These are phyloP conservation scores for Lachnellula subtilissima DNA, from an alignment of 2,329 filamentous ascomycete genomes.

Conservation along the genomic window DNA sequence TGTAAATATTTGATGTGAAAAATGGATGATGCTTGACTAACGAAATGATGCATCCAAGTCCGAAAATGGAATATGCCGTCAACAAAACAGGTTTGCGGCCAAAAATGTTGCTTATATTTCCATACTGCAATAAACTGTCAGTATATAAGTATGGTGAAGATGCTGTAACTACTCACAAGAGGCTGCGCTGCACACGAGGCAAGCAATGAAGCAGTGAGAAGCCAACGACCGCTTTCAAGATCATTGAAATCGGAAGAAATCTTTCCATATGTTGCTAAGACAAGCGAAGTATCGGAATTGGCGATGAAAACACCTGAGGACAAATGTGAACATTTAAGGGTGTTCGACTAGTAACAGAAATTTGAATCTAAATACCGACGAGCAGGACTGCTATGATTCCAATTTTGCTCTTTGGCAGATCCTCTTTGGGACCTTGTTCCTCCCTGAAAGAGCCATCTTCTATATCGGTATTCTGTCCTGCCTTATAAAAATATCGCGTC, in stretches of 20 bases:
- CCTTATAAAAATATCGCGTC: not conserved
- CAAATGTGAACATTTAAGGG: not conserved
- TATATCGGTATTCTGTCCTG: conserved; percentile 42
- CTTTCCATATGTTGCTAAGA: conserved; percentile 60
- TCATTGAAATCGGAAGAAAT: conserved; percentile 58
- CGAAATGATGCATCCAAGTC: conserved; percentile 37
- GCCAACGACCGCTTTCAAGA: conserved; percentile 53
- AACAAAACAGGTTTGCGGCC: conserved; percentile 49
- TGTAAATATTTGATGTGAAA: not conserved
- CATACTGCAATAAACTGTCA: conserved; percentile 20
- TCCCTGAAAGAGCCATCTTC: not conserved
- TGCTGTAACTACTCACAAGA: conserved; percentile 32
- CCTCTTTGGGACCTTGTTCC: not conserved
- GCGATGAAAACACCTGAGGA: conserved; percentile 56
- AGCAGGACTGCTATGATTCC: conserved; percentile 22
- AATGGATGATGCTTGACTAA: conserved; percentile 28
- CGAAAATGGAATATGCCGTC: conserved; percentile 47
- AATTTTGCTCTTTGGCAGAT: not conserved
- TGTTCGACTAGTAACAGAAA: not conserved
- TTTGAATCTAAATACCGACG: conserved; percentile 10
- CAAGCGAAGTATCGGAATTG: conserved; percentile 58
- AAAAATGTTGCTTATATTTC: conserved; percentile 55
- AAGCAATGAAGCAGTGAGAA: conserved; percentile 49
- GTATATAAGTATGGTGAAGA: not conserved
- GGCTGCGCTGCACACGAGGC: conserved; percentile 49